Percentiles rank a stretch among this genome's conserved stretches.
phyloP scores from a whole-genome alignment of 352 stramenopile species.

The Globisporangium abappressorium region DNA sequence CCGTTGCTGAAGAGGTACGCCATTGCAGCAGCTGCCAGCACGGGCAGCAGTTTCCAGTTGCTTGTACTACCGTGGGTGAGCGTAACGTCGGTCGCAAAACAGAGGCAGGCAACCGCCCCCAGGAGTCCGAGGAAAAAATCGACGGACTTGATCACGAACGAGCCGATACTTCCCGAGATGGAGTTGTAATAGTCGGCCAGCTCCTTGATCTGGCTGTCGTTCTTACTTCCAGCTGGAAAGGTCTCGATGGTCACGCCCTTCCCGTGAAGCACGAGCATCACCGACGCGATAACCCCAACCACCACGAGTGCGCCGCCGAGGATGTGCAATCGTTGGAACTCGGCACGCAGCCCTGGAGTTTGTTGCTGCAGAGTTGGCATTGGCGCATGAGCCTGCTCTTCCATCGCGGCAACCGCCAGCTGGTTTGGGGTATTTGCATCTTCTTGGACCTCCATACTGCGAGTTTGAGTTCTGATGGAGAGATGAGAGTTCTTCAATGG shows the following conservation, averaged over 20 bases:
- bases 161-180: slow-evolving; percentile 1
- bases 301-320: neutral
- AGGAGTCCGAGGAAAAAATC: slow-evolving; percentile 2
- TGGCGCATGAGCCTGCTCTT: too few relatives aligned
- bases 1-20: slow-evolving; percentile 15
- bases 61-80: neutral
- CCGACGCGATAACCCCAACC: neutral
- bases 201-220: neutral
- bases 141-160: neutral
- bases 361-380: too few relatives aligned
- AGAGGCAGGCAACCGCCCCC: neutral
- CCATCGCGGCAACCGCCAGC: too few relatives aligned
- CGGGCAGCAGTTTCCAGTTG: slow-evolving; percentile 1
- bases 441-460: too few relatives aligned
- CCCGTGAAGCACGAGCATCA: neutral
- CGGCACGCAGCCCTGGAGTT: too few relatives aligned
- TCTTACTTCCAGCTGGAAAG: neutral
- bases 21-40: neutral
- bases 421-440: too few relatives aligned
- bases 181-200: slow-evolving; percentile 15
- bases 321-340: too few relatives aligned
- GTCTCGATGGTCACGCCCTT: slow-evolving; percentile 4
- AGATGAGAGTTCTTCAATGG: too few relatives aligned
- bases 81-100: slow-evolving; percentile 8
- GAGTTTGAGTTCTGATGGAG: too few relatives aligned